Evolutionary conservation across 306 rosid species (phyloP), one percentile per base, ranked within the genome.

Genomic region (Senna siamea): DNA sequence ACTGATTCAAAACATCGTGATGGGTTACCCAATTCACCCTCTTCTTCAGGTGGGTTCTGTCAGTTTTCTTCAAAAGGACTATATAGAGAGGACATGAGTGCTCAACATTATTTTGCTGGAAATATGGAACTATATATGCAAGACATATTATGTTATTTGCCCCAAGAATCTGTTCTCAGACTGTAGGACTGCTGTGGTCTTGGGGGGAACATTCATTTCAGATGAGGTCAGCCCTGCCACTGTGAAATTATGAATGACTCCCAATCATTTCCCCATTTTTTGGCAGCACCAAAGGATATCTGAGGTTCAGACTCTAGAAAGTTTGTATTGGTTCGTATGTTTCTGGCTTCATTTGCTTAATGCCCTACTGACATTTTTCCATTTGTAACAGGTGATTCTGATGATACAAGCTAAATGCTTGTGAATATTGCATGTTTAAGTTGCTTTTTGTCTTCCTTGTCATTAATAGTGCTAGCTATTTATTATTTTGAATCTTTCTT

Each of bases 41-140:
- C 96, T 68, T 89, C 99, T 80, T 94, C 99, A 94, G 99, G 99
- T 94, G 97, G 99, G 99, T 94, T 88, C 96, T 79, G 87, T 91
- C 95, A 92, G 96, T 88, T 89, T 89, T 89, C 95, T 85, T 91
- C 97, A 78, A 93, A 91, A 85, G 96, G 97, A 91, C 96, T 94
- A 82, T 94, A 91, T 88, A 89, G 85, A 81, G 87, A 78, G 89
- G 98, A 90, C 90, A 86, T 91, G 88, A 89, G 94, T 93, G 96
- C 89, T 84, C 96, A 78, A 85, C 97, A 87, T 89, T 83, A 76
- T 83, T 80, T 79, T 91, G 89, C 87, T 90, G 98, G 91, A 87
- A 83, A 80, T 85, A 81, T 91, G 93, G 90, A 89, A 83, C 93
- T 91, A 62, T 86, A 74, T 89, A 81, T 80, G 76, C 92, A 72